Evolutionary conservation across 1,139 yeast genomes (phyloP), one percentile per base, ranked within the genome.

Genomic region (Yamadazyma atlantica): DNA sequence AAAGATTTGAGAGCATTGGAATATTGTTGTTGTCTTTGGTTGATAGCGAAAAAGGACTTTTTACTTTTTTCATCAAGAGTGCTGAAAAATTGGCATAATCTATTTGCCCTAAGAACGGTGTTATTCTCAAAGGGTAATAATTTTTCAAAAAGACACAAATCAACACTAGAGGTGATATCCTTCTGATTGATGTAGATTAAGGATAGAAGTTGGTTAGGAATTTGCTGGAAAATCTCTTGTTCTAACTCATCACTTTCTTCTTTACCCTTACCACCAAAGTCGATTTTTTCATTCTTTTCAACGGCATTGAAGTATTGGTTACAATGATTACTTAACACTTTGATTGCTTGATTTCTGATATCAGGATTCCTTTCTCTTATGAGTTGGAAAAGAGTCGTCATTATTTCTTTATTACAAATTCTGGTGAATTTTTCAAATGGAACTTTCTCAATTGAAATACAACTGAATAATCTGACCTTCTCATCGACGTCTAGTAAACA

Each of bases 401-500:
- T 65, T 8, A 83, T 66, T 2, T 73, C 57, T 15, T 64, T 61
- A 41, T 66, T 72, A 37, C 77, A 68, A 14, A 80, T 56, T 38
- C 62, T 71, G 40, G 79, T 64, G 41, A 78, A 64, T 5, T 63
- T 52, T 26, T 56, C 58, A 32, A 64, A 66, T 1, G 74, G 67
- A 15, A 78, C 55, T 21, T 59, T 54, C 19, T 68, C 60, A 18
- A 80, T 51, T 1, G 79, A 62, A 29, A 55, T 54, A 45, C 89
- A 79, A 0, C 95, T 80, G 1, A 73, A 63, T 22, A 78, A 64
- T 45, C 97, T 71, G 1, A 87, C 95, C 35, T 69, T 73, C 43
- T 85, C 94, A 50, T 86, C 90, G 0, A 82, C 66, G 58, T 90
- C 97, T 31, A 85, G 69, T 17, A 89, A 64, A 29, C 92, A 79